Evolutionary conservation across 2,329 filamentous ascomycete genomes (phyloP).

Genomic region (Fusarium sororula): DNA sequence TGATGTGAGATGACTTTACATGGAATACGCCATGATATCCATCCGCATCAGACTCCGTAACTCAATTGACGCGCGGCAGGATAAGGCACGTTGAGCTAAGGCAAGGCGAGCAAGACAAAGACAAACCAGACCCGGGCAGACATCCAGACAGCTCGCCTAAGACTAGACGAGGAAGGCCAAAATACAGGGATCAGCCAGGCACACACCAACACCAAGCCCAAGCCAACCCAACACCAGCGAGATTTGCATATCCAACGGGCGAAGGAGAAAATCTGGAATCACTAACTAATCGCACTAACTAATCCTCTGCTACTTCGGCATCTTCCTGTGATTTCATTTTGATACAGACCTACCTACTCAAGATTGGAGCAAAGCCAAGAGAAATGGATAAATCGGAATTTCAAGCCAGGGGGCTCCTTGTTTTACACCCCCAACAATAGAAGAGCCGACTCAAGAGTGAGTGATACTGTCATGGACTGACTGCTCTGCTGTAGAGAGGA

Average conservation of each 20-base stretch:
- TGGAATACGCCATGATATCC: slow-evolving; percentile 12
- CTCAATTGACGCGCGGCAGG: slow-evolving; percentile 31
- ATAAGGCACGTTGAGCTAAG: slow-evolving; percentile 18
- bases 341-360: slow-evolving; percentile 2
- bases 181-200: slow-evolving; percentile 23
- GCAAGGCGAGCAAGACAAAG: slow-evolving; percentile 21
- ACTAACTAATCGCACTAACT: neutral
- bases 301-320: neutral
- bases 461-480: neutral
- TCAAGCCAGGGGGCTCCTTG: neutral
- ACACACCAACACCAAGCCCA: neutral
- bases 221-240: slow-evolving; percentile 1
- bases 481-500: neutral
- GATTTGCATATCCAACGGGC: slow-evolving; percentile 3
- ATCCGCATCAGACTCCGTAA: slow-evolving; percentile 3
- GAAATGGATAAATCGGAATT: neutral
- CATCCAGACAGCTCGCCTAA: slow-evolving; percentile 10
- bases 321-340: slow-evolving; percentile 17
- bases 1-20: neutral
- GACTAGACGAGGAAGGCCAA: neutral
- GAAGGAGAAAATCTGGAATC: slow-evolving; percentile 7
- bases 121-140: neutral
- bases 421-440: slow-evolving; percentile 4
- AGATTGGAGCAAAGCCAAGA: slow-evolving; percentile 10
- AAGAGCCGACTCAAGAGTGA: slow-evolving; percentile 5